A percentile compares a stretch with the other conserved stretches of the same genome.
These are phyloP conservation scores for Alternaria conjuncta DNA, from an alignment of 2,329 filamentous ascomycete species.

Conservation along the genomic window DNA sequence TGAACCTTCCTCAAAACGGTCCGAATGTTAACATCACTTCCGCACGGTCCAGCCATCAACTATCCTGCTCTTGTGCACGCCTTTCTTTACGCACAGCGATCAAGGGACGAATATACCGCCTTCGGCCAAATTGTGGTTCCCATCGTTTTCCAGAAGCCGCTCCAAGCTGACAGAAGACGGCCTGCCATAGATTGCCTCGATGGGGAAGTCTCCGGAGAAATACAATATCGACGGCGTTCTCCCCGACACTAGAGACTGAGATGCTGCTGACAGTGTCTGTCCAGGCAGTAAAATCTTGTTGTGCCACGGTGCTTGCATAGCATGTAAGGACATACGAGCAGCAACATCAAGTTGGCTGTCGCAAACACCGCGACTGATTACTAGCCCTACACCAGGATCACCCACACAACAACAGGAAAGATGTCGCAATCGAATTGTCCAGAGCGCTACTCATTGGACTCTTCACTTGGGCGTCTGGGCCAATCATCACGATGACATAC, in stretches of 20 bases:
- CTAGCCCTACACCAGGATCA: background rate
- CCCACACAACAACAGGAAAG: background rate
- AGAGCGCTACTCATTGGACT: background rate
- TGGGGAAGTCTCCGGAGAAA: background rate
- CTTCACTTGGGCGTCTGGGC: background rate
- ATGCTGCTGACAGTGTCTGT: background rate
- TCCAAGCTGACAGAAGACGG: background rate
- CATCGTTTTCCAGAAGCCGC: background rate
- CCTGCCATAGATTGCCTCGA: background rate
- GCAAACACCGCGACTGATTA: background rate
- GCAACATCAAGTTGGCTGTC: background rate
- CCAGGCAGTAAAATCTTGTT: background rate
- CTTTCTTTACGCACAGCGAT: background rate
- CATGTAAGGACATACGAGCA: background rate
- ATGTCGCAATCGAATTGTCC: background rate
- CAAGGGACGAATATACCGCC: background rate
- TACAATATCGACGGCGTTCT: background rate
- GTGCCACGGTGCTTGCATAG: background rate
- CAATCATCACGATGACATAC: background rate
- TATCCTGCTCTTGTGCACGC: background rate
- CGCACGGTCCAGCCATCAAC: conserved; percentile 2
- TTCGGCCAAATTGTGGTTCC: background rate
- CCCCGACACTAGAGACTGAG: background rate
- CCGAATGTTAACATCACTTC: conserved; percentile 2
- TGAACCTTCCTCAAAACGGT: conserved; percentile 11